A percentile compares a stretch with the other conserved stretches of the same genome.
phyloP scores from a whole-genome alignment of 352 stramenopile species.

The Globisporangium cystogenes region DNA sequence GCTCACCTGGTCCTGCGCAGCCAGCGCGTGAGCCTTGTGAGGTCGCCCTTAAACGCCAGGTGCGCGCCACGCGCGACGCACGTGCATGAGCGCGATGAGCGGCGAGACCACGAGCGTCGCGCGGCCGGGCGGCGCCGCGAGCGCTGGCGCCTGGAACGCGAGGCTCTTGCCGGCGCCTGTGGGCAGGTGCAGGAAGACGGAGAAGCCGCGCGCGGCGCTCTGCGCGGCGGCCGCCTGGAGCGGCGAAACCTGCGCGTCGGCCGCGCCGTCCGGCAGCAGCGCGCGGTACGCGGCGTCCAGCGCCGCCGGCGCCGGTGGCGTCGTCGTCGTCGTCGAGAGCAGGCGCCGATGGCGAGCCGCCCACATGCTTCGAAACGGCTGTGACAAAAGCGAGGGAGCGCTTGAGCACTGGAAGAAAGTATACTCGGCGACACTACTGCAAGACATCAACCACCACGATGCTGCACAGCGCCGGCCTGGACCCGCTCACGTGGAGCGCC shows the following conservation, averaged over 20 bases:
- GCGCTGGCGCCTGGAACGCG: conserved; percentile 67
- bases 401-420: neutral
- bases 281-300: conserved; percentile 33
- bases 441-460: neutral
- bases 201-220: conserved; percentile 39
- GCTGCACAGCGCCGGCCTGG: conserved; percentile 13
- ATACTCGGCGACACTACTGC: neutral
- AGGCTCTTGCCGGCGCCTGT: conserved; percentile 79
- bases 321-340: conserved; percentile 92
- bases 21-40: too few relatives aligned
- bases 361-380: neutral
- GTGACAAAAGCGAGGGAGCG: neutral
- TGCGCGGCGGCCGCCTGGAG: conserved; percentile 40
- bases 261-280: conserved; percentile 32
- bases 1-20: conserved; percentile 74
- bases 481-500: conserved; percentile 64
- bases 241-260: conserved; percentile 17
- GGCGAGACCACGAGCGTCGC: conserved; percentile 71
- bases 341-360: conserved; percentile 45
- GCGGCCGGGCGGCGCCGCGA: conserved; percentile 26
- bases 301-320: conserved; percentile 16
- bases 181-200: conserved; percentile 68
- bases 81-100: conserved; percentile 71
- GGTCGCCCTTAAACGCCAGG: too few relatives aligned
- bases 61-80: conserved; percentile 18